Evolutionary conservation across 148 eudicot genomes (phyloP).

Genomic region (Chenopodium berlandieri): DNA sequence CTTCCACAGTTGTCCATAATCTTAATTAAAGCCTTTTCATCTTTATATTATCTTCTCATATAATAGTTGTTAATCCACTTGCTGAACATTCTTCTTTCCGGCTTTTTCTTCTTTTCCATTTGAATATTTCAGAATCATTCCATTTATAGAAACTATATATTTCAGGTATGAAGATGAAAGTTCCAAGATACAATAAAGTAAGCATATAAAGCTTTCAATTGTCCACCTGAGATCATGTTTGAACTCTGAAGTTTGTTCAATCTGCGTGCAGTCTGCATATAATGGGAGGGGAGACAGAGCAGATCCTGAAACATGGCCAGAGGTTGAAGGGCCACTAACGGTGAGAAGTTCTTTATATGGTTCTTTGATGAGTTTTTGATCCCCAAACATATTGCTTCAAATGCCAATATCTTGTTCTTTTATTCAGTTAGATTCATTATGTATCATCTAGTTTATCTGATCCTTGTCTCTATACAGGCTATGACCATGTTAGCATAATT

Average conservation of each 20-base stretch:
- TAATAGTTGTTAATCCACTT: neutral
- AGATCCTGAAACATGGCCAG: slow-evolving; percentile 92
- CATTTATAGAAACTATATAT: slow-evolving; percentile 9
- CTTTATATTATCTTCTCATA: neutral
- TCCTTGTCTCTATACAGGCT: neutral
- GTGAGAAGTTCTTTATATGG: slow-evolving; percentile 36
- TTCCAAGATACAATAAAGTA: slow-evolving; percentile 92
- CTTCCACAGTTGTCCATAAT: neutral
- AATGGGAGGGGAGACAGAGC: slow-evolving; percentile 90
- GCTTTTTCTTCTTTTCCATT: neutral
- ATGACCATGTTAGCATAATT: neutral
- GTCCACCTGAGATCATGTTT: slow-evolving; percentile 16
- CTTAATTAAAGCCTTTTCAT: neutral
- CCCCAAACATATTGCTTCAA: neutral
- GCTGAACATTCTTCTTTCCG: neutral
- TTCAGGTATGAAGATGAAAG: slow-evolving; percentile 87
- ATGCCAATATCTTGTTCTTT: neutral
- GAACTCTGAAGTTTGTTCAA: slow-evolving; percentile 18
- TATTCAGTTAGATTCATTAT: neutral
- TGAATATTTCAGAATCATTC: slow-evolving; percentile 9
- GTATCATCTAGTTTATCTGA: neutral
- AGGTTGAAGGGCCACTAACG: slow-evolving; percentile 91
- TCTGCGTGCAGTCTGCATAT: slow-evolving; percentile 77
- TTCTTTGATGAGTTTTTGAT: neutral
- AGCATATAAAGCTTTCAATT: slow-evolving; percentile 27